Conservation (phyloP, 2,329 filamentous ascomycete genomes). For the Chalara sp. region DNA sequence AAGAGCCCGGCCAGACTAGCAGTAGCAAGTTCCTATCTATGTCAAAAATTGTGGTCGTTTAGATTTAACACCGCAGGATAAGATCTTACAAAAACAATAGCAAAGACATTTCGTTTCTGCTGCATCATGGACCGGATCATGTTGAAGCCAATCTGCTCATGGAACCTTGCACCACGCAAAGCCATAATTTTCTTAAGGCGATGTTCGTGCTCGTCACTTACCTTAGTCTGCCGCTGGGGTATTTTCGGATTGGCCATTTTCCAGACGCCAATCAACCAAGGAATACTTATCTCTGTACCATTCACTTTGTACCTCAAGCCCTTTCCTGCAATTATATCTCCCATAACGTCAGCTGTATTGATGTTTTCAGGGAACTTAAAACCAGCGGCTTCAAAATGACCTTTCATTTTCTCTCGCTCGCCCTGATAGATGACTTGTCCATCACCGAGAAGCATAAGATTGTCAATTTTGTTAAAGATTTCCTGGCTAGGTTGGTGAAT, state of each 20-base stretch:
- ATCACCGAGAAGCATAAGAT: constrained; percentile 54
- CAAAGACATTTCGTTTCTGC: constrained; percentile 45
- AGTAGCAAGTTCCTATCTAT: too few relatives aligned
- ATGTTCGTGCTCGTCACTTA: constrained; percentile 19
- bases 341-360: constrained; percentile 51
- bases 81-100: constrained; percentile 47
- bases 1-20: constrained; percentile 39
- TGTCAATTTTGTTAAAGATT: constrained; percentile 52
- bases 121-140: constrained; percentile 46
- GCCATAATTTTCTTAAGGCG: constrained; percentile 32
- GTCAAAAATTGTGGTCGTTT: too few relatives aligned
- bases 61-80: constrained; percentile 31
- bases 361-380: constrained; percentile 41
- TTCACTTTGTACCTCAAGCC: constrained; percentile 35
- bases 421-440: constrained; percentile 51
- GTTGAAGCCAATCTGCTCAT: constrained; percentile 46
- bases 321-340: constrained; percentile 56
- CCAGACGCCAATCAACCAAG: too few relatives aligned
- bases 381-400: constrained; percentile 46
- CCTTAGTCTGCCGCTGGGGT: not conserved
- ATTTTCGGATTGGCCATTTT: not conserved
- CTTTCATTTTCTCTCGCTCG: constrained; percentile 33
- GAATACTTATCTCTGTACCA: not conserved
- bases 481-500: constrained; percentile 49
- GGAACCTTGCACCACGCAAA: constrained; percentile 42